These are phyloP conservation scores for Melanomma pulvis-pyrius DNA, from an alignment of 495 filamentous ascomycete genomes.

Conservation along the genomic window DNA sequence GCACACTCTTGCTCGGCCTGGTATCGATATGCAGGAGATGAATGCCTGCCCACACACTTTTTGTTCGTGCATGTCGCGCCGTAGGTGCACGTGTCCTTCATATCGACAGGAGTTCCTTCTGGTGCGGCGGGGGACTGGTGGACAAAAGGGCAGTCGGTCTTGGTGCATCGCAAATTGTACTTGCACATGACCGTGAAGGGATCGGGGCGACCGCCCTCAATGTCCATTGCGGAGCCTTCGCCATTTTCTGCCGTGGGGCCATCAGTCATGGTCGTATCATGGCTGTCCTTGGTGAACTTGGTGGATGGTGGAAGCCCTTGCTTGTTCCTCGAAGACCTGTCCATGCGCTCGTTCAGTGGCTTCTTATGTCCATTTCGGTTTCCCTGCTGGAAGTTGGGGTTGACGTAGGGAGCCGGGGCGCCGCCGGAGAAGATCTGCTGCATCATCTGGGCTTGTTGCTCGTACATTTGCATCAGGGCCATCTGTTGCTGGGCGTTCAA, in stretches of 20 bases:
- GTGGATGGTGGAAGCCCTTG: conserved; percentile 28
- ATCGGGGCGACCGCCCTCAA: conserved; percentile 49
- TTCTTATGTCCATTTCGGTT: conserved; percentile 52
- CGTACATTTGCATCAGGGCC: conserved; percentile 79
- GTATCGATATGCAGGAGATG: conserved; percentile 81
- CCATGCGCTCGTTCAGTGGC: conserved; percentile 79
- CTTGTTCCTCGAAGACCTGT: conserved; percentile 49
- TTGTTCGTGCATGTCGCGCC: conserved; percentile 91
- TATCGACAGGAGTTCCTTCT: conserved; percentile 76
- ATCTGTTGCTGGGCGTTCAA: conserved; percentile 69
- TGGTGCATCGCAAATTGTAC: conserved; percentile 84
- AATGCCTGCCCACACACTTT: conserved; percentile 90
- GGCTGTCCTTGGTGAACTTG: conserved; percentile 32
- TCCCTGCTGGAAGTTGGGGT: conserved; percentile 57
- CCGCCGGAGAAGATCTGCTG: conserved; percentile 58
- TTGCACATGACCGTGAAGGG: conserved; percentile 66
- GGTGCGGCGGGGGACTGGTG: conserved; percentile 93
- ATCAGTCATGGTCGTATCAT: conserved; percentile 42
- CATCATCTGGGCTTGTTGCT: conserved; percentile 89
- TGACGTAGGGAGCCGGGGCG: conserved; percentile 54
- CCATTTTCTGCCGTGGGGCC: conserved; percentile 46
- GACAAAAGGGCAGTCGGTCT: conserved; percentile 86
- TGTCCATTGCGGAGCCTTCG: conserved; percentile 54
- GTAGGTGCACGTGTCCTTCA: conserved; percentile 77
- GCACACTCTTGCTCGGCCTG: conserved; percentile 86